phyloP scores from a whole-genome alignment of 2,329 filamentous ascomycete species.

The Kalaharituber pfeilii region DNA sequence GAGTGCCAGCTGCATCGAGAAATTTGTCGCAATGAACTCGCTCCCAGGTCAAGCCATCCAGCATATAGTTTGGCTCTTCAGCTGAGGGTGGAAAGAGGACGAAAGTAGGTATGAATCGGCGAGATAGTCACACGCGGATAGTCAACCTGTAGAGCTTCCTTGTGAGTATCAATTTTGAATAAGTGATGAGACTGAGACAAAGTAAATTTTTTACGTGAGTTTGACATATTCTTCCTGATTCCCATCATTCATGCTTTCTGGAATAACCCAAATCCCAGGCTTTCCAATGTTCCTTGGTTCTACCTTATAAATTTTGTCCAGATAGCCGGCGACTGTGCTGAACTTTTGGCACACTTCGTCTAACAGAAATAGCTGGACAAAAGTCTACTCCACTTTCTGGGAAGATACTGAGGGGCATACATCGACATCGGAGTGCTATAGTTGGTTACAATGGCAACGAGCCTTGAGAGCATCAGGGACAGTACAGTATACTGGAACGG shows the following conservation, averaged over 20 bases:
- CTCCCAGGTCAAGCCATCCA: slow-evolving; percentile 62
- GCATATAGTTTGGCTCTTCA: slow-evolving; percentile 64
- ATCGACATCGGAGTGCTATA: slow-evolving; percentile 67
- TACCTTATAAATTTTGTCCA: slow-evolving; percentile 67
- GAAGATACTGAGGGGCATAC: slow-evolving; percentile 26
- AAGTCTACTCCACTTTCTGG: slow-evolving; percentile 81
- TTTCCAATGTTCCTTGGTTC: slow-evolving; percentile 2
- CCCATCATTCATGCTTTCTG: slow-evolving; percentile 75
- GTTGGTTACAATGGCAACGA: slow-evolving; percentile 57
- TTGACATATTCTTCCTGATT: slow-evolving; percentile 73
- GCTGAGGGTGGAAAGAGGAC: slow-evolving; percentile 41
- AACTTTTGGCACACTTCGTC: slow-evolving; percentile 73
- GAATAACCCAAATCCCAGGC: slow-evolving; percentile 62
- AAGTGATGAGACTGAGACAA: slow-evolving; percentile 2
- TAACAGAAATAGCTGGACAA: slow-evolving; percentile 79
- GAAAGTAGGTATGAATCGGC: slow-evolving; percentile 30
- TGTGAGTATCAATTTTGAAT: slow-evolving; percentile 11
- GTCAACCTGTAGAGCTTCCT: slow-evolving; percentile 36
- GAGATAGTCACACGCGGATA: slow-evolving; percentile 61
- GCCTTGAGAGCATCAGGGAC: too few species aligned
- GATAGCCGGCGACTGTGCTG: slow-evolving; percentile 76
- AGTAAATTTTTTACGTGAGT: too few species aligned
- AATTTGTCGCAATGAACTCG: slow-evolving; percentile 58
- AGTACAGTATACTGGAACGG: slow-evolving; percentile 45
- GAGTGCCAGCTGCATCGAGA: slow-evolving; percentile 60